Conservation (phyloP, 2,329 filamentous ascomycete genomes). For the Xylariaceae sp. region DNA sequence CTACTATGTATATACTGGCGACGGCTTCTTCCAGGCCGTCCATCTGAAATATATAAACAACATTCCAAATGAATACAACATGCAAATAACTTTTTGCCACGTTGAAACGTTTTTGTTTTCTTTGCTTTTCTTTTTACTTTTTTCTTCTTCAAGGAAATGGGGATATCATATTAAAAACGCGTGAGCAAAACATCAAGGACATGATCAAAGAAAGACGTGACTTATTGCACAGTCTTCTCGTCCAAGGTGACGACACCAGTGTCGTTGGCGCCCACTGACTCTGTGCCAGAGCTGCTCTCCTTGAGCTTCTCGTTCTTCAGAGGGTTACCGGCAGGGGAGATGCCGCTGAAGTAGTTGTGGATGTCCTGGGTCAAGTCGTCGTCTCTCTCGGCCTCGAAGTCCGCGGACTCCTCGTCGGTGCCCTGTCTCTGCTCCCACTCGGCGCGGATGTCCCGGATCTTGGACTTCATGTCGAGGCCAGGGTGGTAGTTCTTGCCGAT, state of each 20-base stretch:
- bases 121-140: not conserved
- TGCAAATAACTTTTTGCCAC: not conserved
- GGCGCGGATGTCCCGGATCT: conserved; percentile 73
- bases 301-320: conserved; percentile 27
- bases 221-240: conserved; percentile 8
- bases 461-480: conserved; percentile 73
- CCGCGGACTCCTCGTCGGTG: conserved; percentile 41
- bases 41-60: not conserved
- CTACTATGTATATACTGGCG: not conserved
- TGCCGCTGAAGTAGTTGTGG: conserved; percentile 46
- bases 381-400: conserved; percentile 40
- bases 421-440: conserved; percentile 54
- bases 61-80: not conserved
- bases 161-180: not conserved
- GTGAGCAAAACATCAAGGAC: no score
- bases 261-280: conserved; percentile 2
- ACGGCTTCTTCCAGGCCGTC: not conserved
- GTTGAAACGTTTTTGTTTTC: not conserved
- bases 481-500: conserved; percentile 79
- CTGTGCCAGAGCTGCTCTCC: conserved; percentile 2
- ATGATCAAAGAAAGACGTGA: not conserved
- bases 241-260: not conserved
- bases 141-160: not conserved
- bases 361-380: conserved; percentile 50
- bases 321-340: conserved; percentile 11